Evolutionary conservation across 331 rosid genomes (phyloP).

Genomic region (Phaseolus coccineus): DNA sequence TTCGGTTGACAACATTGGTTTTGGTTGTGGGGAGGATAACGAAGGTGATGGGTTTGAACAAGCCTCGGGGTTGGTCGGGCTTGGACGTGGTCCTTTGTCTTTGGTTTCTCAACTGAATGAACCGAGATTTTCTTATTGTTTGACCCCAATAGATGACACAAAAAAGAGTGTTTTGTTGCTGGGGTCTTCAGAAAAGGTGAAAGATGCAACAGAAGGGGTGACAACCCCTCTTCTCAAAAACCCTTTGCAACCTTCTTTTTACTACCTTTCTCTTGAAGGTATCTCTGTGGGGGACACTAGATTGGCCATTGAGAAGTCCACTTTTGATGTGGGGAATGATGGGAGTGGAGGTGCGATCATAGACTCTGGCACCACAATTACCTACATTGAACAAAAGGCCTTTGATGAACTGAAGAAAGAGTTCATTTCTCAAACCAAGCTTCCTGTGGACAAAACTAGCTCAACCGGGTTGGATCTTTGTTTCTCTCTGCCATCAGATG

Average conservation of each 20-base stretch:
- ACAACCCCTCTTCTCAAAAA: slow-evolving; percentile 70
- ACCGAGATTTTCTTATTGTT: slow-evolving; percentile 77
- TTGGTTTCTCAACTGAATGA: slow-evolving; percentile 83
- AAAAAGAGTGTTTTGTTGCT: slow-evolving; percentile 65
- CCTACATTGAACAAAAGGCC: slow-evolving; percentile 60
- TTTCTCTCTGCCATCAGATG: slow-evolving; percentile 58
- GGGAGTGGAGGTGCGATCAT: slow-evolving; percentile 91
- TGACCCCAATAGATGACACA: slow-evolving; percentile 68
- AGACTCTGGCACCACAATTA: slow-evolving; percentile 91
- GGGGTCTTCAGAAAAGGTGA: slow-evolving; percentile 62
- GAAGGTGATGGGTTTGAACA: slow-evolving; percentile 85
- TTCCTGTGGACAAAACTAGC: slow-evolving; percentile 53
- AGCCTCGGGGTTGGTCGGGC: slow-evolving; percentile 82
- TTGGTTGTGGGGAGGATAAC: slow-evolving; percentile 88
- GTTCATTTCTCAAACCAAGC: slow-evolving; percentile 61
- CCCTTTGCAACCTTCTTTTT: slow-evolving; percentile 81
- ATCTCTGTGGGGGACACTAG: slow-evolving; percentile 72
- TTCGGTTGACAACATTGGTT: slow-evolving; percentile 59
- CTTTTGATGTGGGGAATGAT: slow-evolving; percentile 63
- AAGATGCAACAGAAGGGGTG: slow-evolving; percentile 5
- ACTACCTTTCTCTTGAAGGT: slow-evolving; percentile 79
- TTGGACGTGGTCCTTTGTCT: slow-evolving; percentile 86
- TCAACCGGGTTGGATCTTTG: slow-evolving; percentile 76
- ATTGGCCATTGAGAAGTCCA: slow-evolving; percentile 54
- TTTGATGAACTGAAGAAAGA: slow-evolving; percentile 58